phyloP scores from a whole-genome alignment of 805 yeast genomes.

The Nakazawaea wickerhamii region DNA sequence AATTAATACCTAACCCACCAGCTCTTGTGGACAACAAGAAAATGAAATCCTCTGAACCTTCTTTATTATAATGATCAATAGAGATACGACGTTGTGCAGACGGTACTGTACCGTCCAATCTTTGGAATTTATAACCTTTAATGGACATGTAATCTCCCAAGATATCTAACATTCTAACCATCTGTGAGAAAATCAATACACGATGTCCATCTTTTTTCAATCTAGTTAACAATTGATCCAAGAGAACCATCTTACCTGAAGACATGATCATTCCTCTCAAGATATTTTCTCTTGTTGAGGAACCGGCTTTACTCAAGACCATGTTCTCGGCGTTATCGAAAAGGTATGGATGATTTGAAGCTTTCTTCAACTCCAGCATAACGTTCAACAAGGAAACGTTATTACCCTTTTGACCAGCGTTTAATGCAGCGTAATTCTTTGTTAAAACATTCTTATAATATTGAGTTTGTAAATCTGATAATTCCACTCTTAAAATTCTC shows the following conservation, averaged over 20 bases:
- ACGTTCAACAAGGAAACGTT: slow-evolving; percentile 84
- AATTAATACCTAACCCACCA: slow-evolving; percentile 96
- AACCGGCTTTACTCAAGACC: slow-evolving; percentile 58
- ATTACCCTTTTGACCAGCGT: slow-evolving; percentile 73
- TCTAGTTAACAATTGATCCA: slow-evolving; percentile 83
- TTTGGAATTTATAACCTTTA: slow-evolving; percentile 82
- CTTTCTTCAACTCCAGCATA: slow-evolving; percentile 94
- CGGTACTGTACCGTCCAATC: slow-evolving; percentile 95
- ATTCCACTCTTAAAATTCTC: slow-evolving; percentile 89
- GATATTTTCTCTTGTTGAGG: slow-evolving; percentile 66
- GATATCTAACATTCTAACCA: slow-evolving; percentile 95
- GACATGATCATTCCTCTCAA: slow-evolving; percentile 93
- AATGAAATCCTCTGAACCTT: slow-evolving; percentile 86
- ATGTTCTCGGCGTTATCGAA: slow-evolving; percentile 90
- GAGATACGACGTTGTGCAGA: slow-evolving; percentile 90
- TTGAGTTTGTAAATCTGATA: slow-evolving; percentile 91
- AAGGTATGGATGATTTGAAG: slow-evolving; percentile 93
- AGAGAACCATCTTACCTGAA: slow-evolving; percentile 94
- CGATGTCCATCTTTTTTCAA: slow-evolving; percentile 92
- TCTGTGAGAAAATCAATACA: slow-evolving; percentile 90
- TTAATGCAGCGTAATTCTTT: slow-evolving; percentile 85
- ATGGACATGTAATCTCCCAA: slow-evolving; percentile 88
- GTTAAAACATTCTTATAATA: slow-evolving; percentile 92
- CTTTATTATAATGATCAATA: slow-evolving; percentile 94
- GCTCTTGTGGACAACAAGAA: slow-evolving; percentile 93